Conservation (phyloP, 768 basidiomycete genomes). For the Holtermanniella nyarrowii region DNA sequence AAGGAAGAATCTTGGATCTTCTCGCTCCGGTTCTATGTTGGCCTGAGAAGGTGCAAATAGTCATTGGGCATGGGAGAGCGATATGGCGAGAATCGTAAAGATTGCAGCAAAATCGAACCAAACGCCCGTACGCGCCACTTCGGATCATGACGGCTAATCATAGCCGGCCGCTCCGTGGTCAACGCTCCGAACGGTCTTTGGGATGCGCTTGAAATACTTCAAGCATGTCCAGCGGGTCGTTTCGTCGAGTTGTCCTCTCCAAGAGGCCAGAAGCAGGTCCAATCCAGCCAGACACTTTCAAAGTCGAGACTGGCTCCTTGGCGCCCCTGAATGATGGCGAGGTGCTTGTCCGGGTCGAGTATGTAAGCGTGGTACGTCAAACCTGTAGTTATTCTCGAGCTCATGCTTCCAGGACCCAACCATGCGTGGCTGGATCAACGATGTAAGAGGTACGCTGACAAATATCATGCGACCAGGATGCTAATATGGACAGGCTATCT, state of each 20-base stretch:
- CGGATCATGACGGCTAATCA: no score
- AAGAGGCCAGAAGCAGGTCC: slow-evolving; percentile 62
- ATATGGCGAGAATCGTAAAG: no score
- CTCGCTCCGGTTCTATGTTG: no score
- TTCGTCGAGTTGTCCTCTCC: slow-evolving; percentile 60
- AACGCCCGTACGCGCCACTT: no score
- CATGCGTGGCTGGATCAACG: slow-evolving; percentile 69
- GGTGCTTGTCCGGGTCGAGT: slow-evolving; percentile 67
- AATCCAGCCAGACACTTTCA: slow-evolving; percentile 60
- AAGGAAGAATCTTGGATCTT: no score
- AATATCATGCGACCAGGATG: neutral
- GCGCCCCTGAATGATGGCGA: slow-evolving; percentile 43
- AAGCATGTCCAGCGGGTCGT: no score
- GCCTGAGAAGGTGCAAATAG: no score
- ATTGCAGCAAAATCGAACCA: no score
- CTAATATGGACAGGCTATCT: slow-evolving; percentile 14
- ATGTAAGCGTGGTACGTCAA: slow-evolving; percentile 44
- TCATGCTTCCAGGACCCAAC: slow-evolving; percentile 69
- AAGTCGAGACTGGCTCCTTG: slow-evolving; percentile 41
- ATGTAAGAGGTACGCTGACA: slow-evolving; percentile 53
- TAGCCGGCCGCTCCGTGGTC: no score
- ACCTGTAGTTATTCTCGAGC: neutral
- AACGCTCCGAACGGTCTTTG: no score
- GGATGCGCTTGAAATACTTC: no score
- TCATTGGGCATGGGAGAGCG: no score